Evolutionary conservation across 805 yeast genomes (phyloP).

Genomic region (Candida khao-thaluensis): DNA sequence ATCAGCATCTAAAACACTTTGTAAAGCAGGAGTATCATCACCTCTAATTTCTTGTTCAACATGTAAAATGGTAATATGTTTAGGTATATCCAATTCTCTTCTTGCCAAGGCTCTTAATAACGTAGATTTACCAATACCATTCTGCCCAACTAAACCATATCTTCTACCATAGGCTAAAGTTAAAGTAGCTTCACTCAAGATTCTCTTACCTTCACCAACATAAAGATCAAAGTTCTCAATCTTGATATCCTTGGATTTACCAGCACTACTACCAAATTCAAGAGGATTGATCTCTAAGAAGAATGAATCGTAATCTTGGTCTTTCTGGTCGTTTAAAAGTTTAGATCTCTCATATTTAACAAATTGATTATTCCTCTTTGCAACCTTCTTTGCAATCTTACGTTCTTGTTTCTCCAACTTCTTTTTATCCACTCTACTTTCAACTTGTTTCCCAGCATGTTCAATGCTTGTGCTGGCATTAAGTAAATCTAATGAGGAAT

Average conservation of each 20-base stretch:
- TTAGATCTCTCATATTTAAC: conserved; percentile 94
- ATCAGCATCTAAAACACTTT: conserved; percentile 97
- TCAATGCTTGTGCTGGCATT: conserved; percentile 85
- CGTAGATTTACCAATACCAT: conserved; percentile 99
- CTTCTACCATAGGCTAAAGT: conserved; percentile 89
- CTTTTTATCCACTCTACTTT: conserved; percentile 92
- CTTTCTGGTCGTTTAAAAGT: conserved; percentile 61
- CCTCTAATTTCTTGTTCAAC: conserved; percentile 98
- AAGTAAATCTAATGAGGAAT: conserved; percentile 70
- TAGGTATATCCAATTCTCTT: conserved; percentile 92
- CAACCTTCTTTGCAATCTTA: conserved; percentile 95
- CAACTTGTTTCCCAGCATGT: conserved; percentile 87
- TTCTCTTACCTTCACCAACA: conserved; percentile 94
- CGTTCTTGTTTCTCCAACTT: conserved; percentile 96
- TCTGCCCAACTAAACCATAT: conserved; percentile 97
- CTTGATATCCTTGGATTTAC: conserved; percentile 95
- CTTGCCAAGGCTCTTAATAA: conserved; percentile 85
- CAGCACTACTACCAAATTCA: conserved; percentile 79
- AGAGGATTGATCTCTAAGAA: conserved; percentile 93
- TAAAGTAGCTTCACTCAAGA: conserved; percentile 81
- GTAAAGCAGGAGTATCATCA: conserved; percentile 86
- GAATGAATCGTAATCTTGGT: conserved; percentile 88
- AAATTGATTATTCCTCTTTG: conserved; percentile 80
- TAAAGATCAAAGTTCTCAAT: conserved; percentile 89
- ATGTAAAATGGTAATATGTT: conserved; percentile 91